phyloP scores from a whole-genome alignment of 164 flowering plant species.

The Saururus chinensis region DNA sequence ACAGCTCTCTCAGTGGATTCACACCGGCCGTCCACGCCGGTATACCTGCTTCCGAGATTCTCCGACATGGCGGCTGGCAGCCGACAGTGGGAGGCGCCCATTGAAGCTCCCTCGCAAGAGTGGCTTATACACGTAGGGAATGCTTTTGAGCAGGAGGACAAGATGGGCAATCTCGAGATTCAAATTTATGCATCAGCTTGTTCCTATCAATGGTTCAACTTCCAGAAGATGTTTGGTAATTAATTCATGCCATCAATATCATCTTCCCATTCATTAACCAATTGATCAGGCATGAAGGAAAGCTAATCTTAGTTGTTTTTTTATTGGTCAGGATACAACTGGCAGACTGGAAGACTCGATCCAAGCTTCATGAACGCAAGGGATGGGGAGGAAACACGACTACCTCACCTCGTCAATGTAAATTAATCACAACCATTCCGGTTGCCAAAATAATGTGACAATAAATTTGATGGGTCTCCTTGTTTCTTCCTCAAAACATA shows the following conservation, averaged over 20 bases:
- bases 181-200: slow-evolving; percentile 61
- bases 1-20: slow-evolving; percentile 71
- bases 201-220: slow-evolving; percentile 87
- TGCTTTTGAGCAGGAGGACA: slow-evolving; percentile 44
- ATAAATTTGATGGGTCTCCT: not conserved
- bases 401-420: slow-evolving; percentile 75
- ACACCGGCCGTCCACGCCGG: slow-evolving; percentile 53
- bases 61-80: slow-evolving; percentile 1
- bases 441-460: not conserved
- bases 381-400: slow-evolving; percentile 22
- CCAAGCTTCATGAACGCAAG: slow-evolving; percentile 69
- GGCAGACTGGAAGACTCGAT: slow-evolving; percentile 68
- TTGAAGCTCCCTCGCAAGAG: slow-evolving; percentile 63
- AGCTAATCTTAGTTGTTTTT: not conserved
- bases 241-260: not conserved
- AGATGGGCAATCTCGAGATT: slow-evolving; percentile 37
- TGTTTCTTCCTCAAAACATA: slow-evolving; percentile 11
- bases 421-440: not conserved
- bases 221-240: slow-evolving; percentile 80
- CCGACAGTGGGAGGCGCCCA: slow-evolving; percentile 62
- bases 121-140: slow-evolving; percentile 82
- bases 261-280: not conserved
- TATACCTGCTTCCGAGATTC: slow-evolving; percentile 75
- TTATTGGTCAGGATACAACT: slow-evolving; percentile 56
- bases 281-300: not conserved